phyloP scores from a whole-genome alignment of 352 stramenopile genomes.

The Blastocystis sp. region DNA sequence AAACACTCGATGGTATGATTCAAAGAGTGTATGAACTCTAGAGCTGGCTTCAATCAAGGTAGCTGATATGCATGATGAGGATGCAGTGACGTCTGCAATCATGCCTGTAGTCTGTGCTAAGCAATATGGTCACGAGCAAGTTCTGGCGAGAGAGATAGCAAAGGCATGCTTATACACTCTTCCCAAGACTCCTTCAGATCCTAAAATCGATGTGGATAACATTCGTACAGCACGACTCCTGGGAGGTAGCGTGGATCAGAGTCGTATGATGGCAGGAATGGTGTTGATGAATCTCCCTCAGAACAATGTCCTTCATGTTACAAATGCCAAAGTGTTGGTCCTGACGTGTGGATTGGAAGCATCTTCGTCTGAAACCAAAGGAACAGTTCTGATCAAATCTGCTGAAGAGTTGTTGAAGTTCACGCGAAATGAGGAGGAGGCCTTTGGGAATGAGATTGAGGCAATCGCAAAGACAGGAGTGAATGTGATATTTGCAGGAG shows the following conservation, averaged over 20 bases:
- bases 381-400: conserved; percentile 97
- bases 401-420: conserved; percentile 98
- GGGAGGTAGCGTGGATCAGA: conserved; percentile 86
- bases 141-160: conserved; percentile 84
- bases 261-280: conserved; percentile 91
- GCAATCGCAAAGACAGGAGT: conserved; percentile 87
- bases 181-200: conserved; percentile 72
- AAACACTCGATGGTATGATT: conserved; percentile 74
- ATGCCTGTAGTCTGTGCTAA: conserved; percentile 89
- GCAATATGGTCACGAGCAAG: conserved; percentile 88
- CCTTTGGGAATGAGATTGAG: conserved; percentile 92
- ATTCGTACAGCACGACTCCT: conserved; percentile 95
- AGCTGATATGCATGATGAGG: conserved; percentile 74
- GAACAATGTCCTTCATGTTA: conserved; percentile 80
- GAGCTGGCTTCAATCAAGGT: conserved; percentile 75
- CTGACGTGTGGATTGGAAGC: conserved; percentile 85
- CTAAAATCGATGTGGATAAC: conserved; percentile 88
- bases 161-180: conserved; percentile 88
- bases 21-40: conserved; percentile 62
- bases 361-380: conserved; percentile 90
- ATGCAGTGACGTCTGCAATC: conserved; percentile 80
- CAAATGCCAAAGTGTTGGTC: conserved; percentile 81
- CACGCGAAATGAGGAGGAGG: conserved; percentile 95
- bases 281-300: conserved; percentile 85
- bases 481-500: conserved; percentile 88